phyloP scores from a whole-genome alignment of 2,329 filamentous ascomycete genomes.

The Fusarium brevicatenulatum region DNA sequence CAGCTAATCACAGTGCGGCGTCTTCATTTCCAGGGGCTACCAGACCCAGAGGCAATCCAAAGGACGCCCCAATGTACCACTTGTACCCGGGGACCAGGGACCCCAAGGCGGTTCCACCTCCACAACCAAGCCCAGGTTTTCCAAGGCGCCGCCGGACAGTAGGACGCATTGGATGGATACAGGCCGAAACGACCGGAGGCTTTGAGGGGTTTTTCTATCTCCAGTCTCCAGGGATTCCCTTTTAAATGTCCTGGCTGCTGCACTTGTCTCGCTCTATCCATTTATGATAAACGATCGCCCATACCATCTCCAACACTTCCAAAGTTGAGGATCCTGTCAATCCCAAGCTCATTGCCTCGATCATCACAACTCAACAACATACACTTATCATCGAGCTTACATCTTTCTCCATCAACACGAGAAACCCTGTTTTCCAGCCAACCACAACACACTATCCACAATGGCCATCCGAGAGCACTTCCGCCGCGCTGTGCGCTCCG shows the following conservation, averaged over 20 bases:
- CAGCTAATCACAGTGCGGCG: slow-evolving; percentile 13
- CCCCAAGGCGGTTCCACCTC: slow-evolving; percentile 31
- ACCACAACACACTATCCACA: slow-evolving; percentile 21
- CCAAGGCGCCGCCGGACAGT: slow-evolving; percentile 35
- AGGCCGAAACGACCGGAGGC: slow-evolving; percentile 38
- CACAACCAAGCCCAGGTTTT: slow-evolving; percentile 37
- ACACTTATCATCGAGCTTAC: slow-evolving; percentile 8
- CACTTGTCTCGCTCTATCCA: slow-evolving; percentile 16
- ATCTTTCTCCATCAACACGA: background rate
- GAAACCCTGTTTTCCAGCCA: slow-evolving; percentile 3
- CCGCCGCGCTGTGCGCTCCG: slow-evolving; percentile 54
- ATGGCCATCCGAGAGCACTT: slow-evolving; percentile 58
- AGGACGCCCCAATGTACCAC: slow-evolving; percentile 19
- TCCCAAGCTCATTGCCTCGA: slow-evolving; percentile 13
- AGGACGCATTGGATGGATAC: slow-evolving; percentile 25
- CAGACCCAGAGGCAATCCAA: slow-evolving; percentile 16
- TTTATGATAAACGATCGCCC: slow-evolving; percentile 23
- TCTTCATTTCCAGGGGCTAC: slow-evolving; percentile 5
- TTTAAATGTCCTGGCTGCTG: slow-evolving; percentile 37
- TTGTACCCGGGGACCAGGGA: slow-evolving; percentile 28
- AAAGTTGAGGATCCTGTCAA: slow-evolving; percentile 15
- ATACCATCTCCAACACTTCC: background rate
- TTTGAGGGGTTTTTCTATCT: slow-evolving; percentile 45
- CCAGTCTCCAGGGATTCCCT: slow-evolving; percentile 24
- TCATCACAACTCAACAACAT: background rate